Base-by-base conservation (phyloP, 352 stramenopile species). In the Phytophthora tubulina region DNA sequence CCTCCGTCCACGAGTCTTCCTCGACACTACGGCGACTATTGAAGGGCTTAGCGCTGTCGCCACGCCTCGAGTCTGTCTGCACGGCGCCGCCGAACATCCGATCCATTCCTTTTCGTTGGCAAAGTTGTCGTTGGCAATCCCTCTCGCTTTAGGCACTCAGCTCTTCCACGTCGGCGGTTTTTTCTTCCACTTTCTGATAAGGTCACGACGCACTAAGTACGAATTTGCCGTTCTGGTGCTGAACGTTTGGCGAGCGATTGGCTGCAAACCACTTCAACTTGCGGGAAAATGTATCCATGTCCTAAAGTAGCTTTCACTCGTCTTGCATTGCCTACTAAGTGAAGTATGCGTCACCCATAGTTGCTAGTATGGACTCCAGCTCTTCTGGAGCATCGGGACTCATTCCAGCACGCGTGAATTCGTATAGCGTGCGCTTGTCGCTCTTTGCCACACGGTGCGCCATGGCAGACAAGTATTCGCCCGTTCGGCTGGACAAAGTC, bases 1-100 rank as follows among this genome's bases (percentile, higher is more conserved):
- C 88, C 6, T 90, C 81, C 57, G 88, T 96, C 88, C 88, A 96
- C 74, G 86, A 94, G 70, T 96, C 88, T 44, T 96, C 88, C n/a
- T 93, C 86, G 14, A 78, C 65, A 48, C 65, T 76, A 32, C 76
- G 77, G 8, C 51, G 52, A 45, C n/a, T 69, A 56, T 17, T 59
- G 14, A 56, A 78, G 13, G 58, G 50, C 14, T 55, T 7, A 38
- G 27, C 33, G 3, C 36, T n/a, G 2, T 75, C 68, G 8, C 54
- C 41, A 5, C 56, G 57, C 39, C 44, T 70, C 32, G 55, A 39
- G 6, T 60, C 41, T 2, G 54, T 45, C 11, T 36, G 49, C 17
- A 54, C 30, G 10, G 53, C 49, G 17, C 48, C 49, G 17, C 54
- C 27, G 17, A 72, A 62, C 45, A 76, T 64, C n/a, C 54, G 52